phyloP scores from a whole-genome alignment of 306 rosid species.

The Rosa persica region DNA sequence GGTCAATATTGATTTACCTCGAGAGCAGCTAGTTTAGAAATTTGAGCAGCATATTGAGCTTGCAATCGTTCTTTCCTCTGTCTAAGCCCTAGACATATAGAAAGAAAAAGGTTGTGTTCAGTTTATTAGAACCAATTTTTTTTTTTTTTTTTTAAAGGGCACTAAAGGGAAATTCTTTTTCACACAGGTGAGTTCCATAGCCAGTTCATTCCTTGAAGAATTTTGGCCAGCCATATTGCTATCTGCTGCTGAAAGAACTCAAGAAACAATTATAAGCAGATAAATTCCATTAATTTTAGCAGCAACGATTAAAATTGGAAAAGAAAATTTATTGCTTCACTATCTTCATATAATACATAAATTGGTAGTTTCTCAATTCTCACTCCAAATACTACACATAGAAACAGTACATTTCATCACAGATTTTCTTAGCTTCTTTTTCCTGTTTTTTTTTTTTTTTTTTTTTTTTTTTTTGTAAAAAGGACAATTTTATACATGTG shows the following conservation, averaged over 20 bases:
- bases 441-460: too few relatives aligned
- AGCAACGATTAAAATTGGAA: not conserved
- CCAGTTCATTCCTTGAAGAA: not conserved
- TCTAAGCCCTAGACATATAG: not conserved
- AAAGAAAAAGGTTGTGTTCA: not conserved
- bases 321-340: not conserved
- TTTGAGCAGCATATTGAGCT: not conserved
- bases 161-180: not conserved
- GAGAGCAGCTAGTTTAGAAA: not conserved
- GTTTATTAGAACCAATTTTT: not conserved
- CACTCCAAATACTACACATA: not conserved
- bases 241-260: conserved; percentile 1
- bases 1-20: not conserved
- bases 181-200: not conserved
- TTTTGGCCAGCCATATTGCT: not conserved
- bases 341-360: not conserved
- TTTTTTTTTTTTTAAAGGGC: too few relatives aligned
- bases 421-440: too few relatives aligned
- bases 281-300: not conserved
- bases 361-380: too few relatives aligned
- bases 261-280: not conserved
- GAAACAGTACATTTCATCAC: not conserved
- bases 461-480: too few relatives aligned
- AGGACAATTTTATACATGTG: too few relatives aligned
- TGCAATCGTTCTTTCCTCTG: too few relatives aligned